Conservation (phyloP, 2,329 filamentous ascomycete genomes). For the Ilyonectria robusta region DNA sequence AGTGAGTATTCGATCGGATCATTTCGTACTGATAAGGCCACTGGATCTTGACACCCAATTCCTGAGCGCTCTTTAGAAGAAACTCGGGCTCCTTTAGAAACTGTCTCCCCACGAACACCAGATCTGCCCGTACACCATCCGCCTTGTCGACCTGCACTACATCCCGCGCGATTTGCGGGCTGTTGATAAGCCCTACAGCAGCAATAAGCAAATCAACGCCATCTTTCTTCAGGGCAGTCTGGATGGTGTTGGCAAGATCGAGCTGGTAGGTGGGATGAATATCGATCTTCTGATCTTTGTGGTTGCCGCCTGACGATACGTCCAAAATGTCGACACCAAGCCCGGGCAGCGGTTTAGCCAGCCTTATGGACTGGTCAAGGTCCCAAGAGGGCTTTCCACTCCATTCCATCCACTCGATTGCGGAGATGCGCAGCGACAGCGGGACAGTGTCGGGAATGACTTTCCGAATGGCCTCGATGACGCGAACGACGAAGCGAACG, state of each 20-base stretch:
- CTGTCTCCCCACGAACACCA: slow-evolving; percentile 63
- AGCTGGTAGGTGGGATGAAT: slow-evolving; percentile 73
- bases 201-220: slow-evolving; percentile 68
- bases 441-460: slow-evolving; percentile 78
- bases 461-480: slow-evolving; percentile 73
- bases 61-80: slow-evolving; percentile 67
- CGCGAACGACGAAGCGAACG: slow-evolving; percentile 75
- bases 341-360: slow-evolving; percentile 74
- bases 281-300: slow-evolving; percentile 70
- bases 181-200: slow-evolving; percentile 64
- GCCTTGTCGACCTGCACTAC: slow-evolving; percentile 56
- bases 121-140: slow-evolving; percentile 55
- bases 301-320: slow-evolving; percentile 76
- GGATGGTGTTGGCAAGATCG: slow-evolving; percentile 77
- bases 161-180: slow-evolving; percentile 61
- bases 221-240: slow-evolving; percentile 68
- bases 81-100: slow-evolving; percentile 72
- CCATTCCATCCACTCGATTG: slow-evolving; percentile 81
- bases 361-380: slow-evolving; percentile 70
- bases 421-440: slow-evolving; percentile 79
- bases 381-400: slow-evolving; percentile 75
- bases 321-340: slow-evolving; percentile 82
- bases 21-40: no score
- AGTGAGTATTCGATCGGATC: no score
- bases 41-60: slow-evolving; percentile 60